Percentiles rank a stretch among this genome's conserved stretches.
These are phyloP conservation scores for Chrysopogon serrulatus DNA, from an alignment of 176 grass and related monocot genomes.

Conservation along the genomic window DNA sequence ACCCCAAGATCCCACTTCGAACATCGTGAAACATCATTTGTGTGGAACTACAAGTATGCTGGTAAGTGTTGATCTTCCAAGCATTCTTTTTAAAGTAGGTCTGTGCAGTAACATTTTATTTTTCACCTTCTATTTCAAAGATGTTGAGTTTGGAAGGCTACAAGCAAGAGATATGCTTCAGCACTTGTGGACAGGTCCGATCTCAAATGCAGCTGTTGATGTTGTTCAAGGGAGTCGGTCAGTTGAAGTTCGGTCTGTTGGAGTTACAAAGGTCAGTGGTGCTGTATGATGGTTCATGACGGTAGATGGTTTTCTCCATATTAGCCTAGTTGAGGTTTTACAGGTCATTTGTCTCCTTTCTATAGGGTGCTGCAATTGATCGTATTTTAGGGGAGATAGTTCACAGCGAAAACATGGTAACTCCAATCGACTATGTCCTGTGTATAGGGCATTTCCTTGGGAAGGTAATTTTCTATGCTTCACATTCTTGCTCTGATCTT, in stretches of 20 bases:
- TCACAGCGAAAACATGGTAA: conserved; percentile 94
- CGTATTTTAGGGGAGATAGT: conserved; percentile 96
- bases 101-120: conserved; percentile 1
- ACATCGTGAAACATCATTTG: conserved; percentile 96
- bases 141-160: conserved; percentile 96
- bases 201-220: conserved; percentile 97
- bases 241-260: conserved; percentile 96
- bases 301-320: not conserved
- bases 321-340: conserved; percentile 20
- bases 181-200: conserved; percentile 95
- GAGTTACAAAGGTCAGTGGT: conserved; percentile 85
- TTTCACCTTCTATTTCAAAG: conserved; percentile 35
- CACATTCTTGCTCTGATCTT: not conserved
- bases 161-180: conserved; percentile 99
- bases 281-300: conserved; percentile 2
- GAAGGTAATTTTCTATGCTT: conserved; percentile 61
- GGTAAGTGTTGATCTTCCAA: conserved; percentile 38
- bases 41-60: conserved; percentile 99
- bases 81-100: not conserved
- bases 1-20: conserved; percentile 98
- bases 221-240: conserved; percentile 99
- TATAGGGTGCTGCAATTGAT: conserved; percentile 95
- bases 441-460: conserved; percentile 94
- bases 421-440: conserved; percentile 96
- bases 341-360: conserved; percentile 17